Percentiles rank a stretch among this genome's conserved stretches.
These are phyloP conservation scores for Aspergillus viridinutans DNA, from an alignment of 2,329 filamentous ascomycete genomes.

Conservation along the genomic window DNA sequence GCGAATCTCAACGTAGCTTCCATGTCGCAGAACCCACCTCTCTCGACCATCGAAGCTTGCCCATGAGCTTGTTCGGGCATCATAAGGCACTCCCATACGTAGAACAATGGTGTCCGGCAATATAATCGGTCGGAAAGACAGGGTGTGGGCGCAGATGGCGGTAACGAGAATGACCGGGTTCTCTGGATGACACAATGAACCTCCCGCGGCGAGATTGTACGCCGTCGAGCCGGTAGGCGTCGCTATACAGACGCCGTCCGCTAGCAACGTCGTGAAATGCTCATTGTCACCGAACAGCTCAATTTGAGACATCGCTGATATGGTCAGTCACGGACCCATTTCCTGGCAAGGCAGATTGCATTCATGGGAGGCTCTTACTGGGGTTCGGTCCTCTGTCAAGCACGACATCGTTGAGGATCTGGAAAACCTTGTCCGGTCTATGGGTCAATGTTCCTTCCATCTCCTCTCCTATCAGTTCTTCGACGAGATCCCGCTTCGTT, in stretches of 20 bases:
- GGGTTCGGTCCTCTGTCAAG: constrained; percentile 90
- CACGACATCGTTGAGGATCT: constrained; percentile 96
- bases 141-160: constrained; percentile 88
- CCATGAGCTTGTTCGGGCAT: constrained; percentile 85
- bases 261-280: constrained; percentile 89
- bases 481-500: constrained; percentile 67
- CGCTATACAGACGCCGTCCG: constrained; percentile 88
- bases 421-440: constrained; percentile 73
- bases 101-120: constrained; percentile 94
- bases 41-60: constrained; percentile 97
- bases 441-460: constrained; percentile 81
- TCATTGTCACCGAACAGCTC: constrained; percentile 94
- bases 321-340: background rate
- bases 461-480: constrained; percentile 85
- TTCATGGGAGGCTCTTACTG: constrained; percentile 50
- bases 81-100: constrained; percentile 88
- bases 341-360: background rate
- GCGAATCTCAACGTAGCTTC: background rate
- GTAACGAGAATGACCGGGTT: constrained; percentile 95
- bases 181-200: constrained; percentile 89
- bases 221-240: constrained; percentile 93
- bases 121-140: constrained; percentile 95
- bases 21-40: constrained; percentile 45
- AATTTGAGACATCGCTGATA: constrained; percentile 76
- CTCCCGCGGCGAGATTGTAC: constrained; percentile 94